Evolutionary conservation across 208 protist genomes (phyloP), one percentile per base, ranked within the genome.

Genomic region (Trypanosoma melophagium): DNA sequence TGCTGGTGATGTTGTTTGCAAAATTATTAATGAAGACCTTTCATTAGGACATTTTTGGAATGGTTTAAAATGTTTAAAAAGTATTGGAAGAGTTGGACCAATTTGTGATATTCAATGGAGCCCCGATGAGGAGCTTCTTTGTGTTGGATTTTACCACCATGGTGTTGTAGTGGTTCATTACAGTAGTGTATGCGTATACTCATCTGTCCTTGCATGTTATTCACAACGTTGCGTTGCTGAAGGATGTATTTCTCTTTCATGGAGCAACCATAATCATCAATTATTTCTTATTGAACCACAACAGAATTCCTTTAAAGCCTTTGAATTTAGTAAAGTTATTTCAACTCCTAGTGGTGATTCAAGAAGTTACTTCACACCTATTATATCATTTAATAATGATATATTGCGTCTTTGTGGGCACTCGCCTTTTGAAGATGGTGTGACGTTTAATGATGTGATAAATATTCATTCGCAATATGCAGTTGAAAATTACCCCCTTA

Each of bases 151-250:
- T 62, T 77, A 75, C 56, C 73, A 74, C 52, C n/a, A 64, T 47
- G 86, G 84, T 17, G 52, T 90, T 41, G 61, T 76, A 35, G 71
- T 92, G 14, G 28, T 94, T 59, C 81, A 92, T 63, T 87, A 89
- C 73, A 84, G 79, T 49, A 81, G 89, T 10, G 75, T 75, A 12
- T 87, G 87, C 50, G 51, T 93, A 40, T 76, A 79, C 31, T 64
- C 71, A 1, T 78, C 74, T 14, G 50, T 74, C 0, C 19, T 40
- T 56, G 45, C 17, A 24, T 16, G 16, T 38, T 8, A 54, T 35
- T 19, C 62, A 44, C 59, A 54, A 17, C 63, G 56, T 25, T 45
- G 31, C 49, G 24, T 58, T 25, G 44, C 28, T 45, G 21, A 53
- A 24, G 59, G 60, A 12, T 68, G 55, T 38, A 19, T 40, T 57